Base-by-base conservation (phyloP, 179 eudicot species). In the Patellifolia procumbens region DNA sequence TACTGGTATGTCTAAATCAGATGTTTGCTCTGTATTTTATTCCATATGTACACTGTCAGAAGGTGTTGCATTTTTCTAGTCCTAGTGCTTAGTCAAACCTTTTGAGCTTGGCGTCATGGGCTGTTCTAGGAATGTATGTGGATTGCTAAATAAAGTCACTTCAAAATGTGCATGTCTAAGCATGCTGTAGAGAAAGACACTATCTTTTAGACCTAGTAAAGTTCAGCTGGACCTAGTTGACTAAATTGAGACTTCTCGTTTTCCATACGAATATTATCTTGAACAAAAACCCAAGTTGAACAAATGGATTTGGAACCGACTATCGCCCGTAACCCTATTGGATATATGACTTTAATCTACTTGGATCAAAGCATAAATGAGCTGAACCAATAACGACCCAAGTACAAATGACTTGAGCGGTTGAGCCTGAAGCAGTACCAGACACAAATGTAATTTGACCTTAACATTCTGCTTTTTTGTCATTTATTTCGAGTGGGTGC, bases 1-100 rank as follows among this genome's bases (percentile, higher is more conserved):
- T 82, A 95, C 99, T 68, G 99, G 99, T 95, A 85, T 75, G 88
- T 76, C 53, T 51, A 29, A 51, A 19, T 55, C 12, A 24, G 29
- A 51, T 22, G 10, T 61, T 2, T 58, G 39, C 29, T 72, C 20
- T 70, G 12, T 46, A 72, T 9, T 9, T 1, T n/a, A 1, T 13
- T 64, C 49, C 67, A 24, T 61, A 22, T 31, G 22, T 43, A 51
- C 51, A 15, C 34, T n/a, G 62, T 77, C 7, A 39, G 31, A 32
- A 74, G 22, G 19, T 9, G 6, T 28, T 65, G 20, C 4, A 32
- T 48, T 6, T 2, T 68, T 24, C 51, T 28, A 17, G 67, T 31
- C 37, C 39, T 70, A 19, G 53, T 32, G 5, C 26, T 56, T 65
- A 20, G 5, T 8, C 37, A 7, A 17, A 22, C 13, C 49, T 65